phyloP scores from a whole-genome alignment of 495 filamentous ascomycete genomes.

The Penicillium cataractarum region DNA sequence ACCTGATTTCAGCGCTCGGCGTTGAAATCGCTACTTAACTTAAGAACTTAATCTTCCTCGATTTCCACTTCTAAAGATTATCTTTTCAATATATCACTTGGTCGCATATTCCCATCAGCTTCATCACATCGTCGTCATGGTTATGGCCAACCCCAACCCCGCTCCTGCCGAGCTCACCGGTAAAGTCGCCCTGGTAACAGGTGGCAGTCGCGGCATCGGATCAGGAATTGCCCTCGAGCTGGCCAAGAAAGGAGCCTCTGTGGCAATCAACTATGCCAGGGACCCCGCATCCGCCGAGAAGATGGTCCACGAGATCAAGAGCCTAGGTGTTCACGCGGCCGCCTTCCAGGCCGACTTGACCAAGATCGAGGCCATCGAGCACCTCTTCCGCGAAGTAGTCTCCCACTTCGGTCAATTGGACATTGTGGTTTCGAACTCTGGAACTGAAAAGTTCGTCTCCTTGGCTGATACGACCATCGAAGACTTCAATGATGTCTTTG shows the following conservation, averaged over 20 bases:
- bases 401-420: conserved; percentile 69
- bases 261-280: conserved; percentile 79
- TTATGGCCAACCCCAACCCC: conserved; percentile 22
- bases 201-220: conserved; percentile 73
- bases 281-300: conserved; percentile 63
- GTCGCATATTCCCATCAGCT: neutral
- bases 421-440: conserved; percentile 69
- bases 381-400: conserved; percentile 66
- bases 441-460: conserved; percentile 50
- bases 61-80: neutral
- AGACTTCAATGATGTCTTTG: conserved; percentile 76
- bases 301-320: conserved; percentile 63
- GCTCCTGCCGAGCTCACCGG: conserved; percentile 50
- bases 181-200: conserved; percentile 76
- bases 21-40: neutral
- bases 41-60: neutral
- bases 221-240: conserved; percentile 77
- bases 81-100: neutral
- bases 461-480: conserved; percentile 72
- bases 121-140: conserved; percentile 20
- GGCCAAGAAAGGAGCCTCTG: conserved; percentile 68
- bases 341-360: conserved; percentile 79
- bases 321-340: conserved; percentile 60
- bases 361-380: conserved; percentile 63
- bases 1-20: conserved; percentile 6